Evolutionary conservation across 1,284 basidiomycete species (phyloP).

Genomic region (Trametes pubescens): DNA sequence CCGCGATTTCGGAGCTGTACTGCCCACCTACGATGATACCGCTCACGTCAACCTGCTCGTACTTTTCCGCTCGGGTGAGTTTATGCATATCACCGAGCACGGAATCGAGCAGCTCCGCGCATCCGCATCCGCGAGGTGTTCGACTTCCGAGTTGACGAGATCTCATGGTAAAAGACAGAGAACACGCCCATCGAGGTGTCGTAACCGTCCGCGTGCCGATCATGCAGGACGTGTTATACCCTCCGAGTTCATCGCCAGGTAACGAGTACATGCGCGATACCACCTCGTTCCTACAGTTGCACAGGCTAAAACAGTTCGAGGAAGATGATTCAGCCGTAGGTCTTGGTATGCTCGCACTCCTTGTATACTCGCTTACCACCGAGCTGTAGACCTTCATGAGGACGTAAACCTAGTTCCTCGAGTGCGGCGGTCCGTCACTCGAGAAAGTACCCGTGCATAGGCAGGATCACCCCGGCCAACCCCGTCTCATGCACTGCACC

Average conservation of each 20-base stretch:
- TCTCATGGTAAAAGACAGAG: constrained; percentile 43
- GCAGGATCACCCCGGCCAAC: too few relatives aligned
- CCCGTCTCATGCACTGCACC: constrained; percentile 55
- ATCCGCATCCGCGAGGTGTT: constrained; percentile 50
- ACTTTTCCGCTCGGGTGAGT: constrained; percentile 53
- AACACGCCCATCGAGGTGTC: constrained; percentile 43
- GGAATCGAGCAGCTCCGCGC: constrained; percentile 47
- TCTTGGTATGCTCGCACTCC: constrained; percentile 24
- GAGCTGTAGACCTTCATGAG: constrained; percentile 45
- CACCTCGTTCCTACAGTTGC: background rate
- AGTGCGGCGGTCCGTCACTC: constrained; percentile 43
- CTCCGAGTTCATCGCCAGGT: constrained; percentile 41
- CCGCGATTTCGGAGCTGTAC: constrained; percentile 46
- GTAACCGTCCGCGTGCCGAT: constrained; percentile 43
- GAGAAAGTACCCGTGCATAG: constrained; percentile 47
- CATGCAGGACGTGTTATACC: constrained; percentile 42
- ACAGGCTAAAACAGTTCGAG: constrained; percentile 40
- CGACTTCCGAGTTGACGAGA: constrained; percentile 51
- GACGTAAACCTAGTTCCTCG: constrained; percentile 47
- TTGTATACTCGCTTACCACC: background rate
- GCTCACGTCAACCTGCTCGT: constrained; percentile 41
- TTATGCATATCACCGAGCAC: constrained; percentile 45
- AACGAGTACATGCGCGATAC: background rate
- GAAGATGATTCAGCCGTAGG: constrained; percentile 43
- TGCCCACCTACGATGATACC: constrained; percentile 22